Evolutionary conservation across 2,329 filamentous ascomycete species (phyloP), one percentile per base, ranked within the genome.

Genomic region (Ophiocordyceps camponoti-saundersi): DNA sequence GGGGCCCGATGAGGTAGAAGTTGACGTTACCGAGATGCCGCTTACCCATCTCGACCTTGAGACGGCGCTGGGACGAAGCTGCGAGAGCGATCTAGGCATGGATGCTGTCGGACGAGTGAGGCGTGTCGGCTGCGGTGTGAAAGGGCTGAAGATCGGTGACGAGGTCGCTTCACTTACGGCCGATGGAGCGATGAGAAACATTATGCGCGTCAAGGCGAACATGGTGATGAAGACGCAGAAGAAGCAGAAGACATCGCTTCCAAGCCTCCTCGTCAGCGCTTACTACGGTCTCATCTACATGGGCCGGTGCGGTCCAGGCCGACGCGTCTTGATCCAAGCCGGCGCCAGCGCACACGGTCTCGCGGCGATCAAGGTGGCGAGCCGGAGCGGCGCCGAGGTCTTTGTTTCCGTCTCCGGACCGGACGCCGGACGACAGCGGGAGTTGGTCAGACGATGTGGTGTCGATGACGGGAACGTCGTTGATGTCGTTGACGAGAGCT

Each of bases 271-370:
- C 45, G 50, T 64, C 21, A 64, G 67, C 5, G 71, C 69, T 1
- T 62, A 64, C 47, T 65, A 73, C 48, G 63, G 61, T 2, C 55
- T 77, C 7, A 23, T 55, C 3, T 53, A 58, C 22, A 34, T 60
- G n/a, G 63, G 61, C 26, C 56, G 61, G 36, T 46, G 56, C 18
- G 44, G 46, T 7, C 42, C 39, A n/a, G 53, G 53, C 3, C 54
- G 60, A 10, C 61, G 51, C 3, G 59, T 72, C 5, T 58, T 75
- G 4, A 58, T 75, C 18, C 66, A 71, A 46, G 61, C 61, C 11
- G 71, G 63, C 3, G 63, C 66, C 4, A 66, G 68, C 44, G 59
- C 61, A 0, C 58, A 66, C 20, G 70, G 71, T 1, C 60, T 68
- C 36, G 65, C 65, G 11, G 69, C 67, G 2, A 52, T 74, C 3